Evolutionary conservation across 345 rosid species (phyloP), one percentile per base, ranked within the genome.

Genomic region (Ceriops tagal): DNA sequence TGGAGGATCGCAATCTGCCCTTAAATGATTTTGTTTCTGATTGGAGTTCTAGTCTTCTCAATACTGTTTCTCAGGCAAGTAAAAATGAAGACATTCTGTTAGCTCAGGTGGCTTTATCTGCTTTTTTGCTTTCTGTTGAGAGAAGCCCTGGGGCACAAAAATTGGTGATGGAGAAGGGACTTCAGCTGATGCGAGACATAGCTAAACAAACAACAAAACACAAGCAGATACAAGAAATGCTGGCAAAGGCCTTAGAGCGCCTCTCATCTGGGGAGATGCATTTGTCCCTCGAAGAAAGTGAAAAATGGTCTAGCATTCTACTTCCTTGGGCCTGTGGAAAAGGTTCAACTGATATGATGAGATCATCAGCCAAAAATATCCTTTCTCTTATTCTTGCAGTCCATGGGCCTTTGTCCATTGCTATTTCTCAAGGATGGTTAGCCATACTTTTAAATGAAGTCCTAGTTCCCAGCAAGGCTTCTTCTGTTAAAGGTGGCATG

Each of bases 371-470:
- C 31, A 83, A 79, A 73, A 86, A 79, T 79, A 86, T 92, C 64
- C 96, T 95, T 73, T 84, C 99, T 47, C 75, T 83, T 80, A 84
- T 91, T 76, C 90, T 95, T 74, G 96, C 90, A 75, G 86, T 82
- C 62, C 78, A 92, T 46, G 97, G 92, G 32, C 89, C 97, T 62
- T 83, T 64, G 66, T 83, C 96, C 65, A 62, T 92, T 56, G 89
- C 90, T 24, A 81, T 95, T 81, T 95, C 99, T 71, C 99, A 92
- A 79, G 97, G 93, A 78, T 95, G 99, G 97, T 80, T 95, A 75
- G 86, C 96, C 73, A 77, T 88, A 75, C 63, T 92, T 69, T 80
- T 95, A 64, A 79, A 80, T 69, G 96, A 90, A 76, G 77, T 84
- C 67, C 73, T 95, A 57, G 78, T 70, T 80, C 78, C 84, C 68